Evolutionary conservation across 1,284 basidiomycete genomes (phyloP).

Genomic region (Cryptococcus sp.): DNA sequence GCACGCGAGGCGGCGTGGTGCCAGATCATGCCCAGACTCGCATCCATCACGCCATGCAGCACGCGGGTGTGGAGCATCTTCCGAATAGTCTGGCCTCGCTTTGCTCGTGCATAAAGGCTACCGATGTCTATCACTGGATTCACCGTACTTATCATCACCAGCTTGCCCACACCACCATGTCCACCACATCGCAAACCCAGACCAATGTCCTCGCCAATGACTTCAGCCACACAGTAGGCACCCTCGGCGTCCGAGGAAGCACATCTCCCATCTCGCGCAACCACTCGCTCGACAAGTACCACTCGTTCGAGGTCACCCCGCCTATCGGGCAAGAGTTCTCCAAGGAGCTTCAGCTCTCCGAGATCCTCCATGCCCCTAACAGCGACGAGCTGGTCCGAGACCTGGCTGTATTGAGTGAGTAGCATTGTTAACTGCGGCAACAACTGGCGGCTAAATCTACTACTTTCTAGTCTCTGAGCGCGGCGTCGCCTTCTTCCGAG

Average conservation of each 20-base stretch:
- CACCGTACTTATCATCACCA: not conserved
- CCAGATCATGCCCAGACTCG: too few species aligned
- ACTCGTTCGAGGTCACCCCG: constrained; percentile 32
- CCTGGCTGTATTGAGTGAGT: constrained; percentile 55
- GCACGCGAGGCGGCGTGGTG: too few species aligned
- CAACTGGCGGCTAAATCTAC: not conserved
- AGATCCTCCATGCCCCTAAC: constrained; percentile 50
- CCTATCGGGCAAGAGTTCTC: constrained; percentile 46
- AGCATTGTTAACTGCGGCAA: not conserved
- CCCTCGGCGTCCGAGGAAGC: constrained; percentile 5
- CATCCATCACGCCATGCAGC: too few species aligned
- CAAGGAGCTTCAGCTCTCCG: constrained; percentile 48
- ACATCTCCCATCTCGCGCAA: constrained; percentile 4
- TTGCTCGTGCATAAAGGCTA: not conserved
- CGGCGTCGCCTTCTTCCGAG: constrained; percentile 68
- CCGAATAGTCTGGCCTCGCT: too few species aligned
- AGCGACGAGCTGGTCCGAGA: constrained; percentile 54
- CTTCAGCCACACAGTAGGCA: constrained; percentile 2
- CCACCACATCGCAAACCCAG: not conserved
- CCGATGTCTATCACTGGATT: not conserved
- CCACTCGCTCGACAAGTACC: constrained; percentile 6
- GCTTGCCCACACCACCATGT: not conserved
- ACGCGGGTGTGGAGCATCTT: too few species aligned
- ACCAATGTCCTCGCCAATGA: not conserved
- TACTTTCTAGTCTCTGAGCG: constrained; percentile 57